These are phyloP conservation scores for Sechiopsis laciniata DNA, from an alignment of 306 rosid genomes.

Conservation along the genomic window DNA sequence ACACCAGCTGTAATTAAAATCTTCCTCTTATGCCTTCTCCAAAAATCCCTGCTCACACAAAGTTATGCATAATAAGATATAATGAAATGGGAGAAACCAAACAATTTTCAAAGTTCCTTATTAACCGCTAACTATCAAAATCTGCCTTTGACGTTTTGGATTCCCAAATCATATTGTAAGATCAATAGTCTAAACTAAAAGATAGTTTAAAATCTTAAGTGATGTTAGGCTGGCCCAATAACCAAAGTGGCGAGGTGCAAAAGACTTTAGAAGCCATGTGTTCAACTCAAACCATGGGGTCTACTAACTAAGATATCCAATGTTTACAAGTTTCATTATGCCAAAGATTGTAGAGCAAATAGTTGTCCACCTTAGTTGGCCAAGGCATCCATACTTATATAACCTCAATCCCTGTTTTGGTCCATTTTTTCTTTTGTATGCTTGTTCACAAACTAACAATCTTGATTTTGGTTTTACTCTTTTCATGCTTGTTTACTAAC, in stretches of 20 bases:
- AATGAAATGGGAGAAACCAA: slow-evolving; percentile 2
- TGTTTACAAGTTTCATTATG: neutral
- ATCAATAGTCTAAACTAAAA: neutral
- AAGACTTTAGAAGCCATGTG: neutral
- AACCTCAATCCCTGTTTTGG: neutral
- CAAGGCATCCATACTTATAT: neutral
- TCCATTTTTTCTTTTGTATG: too few relatives aligned
- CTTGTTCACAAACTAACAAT: neutral
- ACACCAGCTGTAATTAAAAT: slow-evolving; percentile 51
- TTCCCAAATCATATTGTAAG: slow-evolving; percentile 1
- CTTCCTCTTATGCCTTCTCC: slow-evolving; percentile 94
- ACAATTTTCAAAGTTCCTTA: neutral
- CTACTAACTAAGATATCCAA: neutral
- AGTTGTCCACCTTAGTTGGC: neutral
- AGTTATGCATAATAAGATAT: slow-evolving; percentile 16
- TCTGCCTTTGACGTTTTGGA: neutral
- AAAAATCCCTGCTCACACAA: slow-evolving; percentile 46
- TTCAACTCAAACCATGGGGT: neutral
- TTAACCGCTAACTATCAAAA: neutral
- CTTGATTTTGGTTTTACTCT: neutral
- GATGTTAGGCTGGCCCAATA: neutral
- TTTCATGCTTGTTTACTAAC: neutral
- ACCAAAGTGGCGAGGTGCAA: neutral
- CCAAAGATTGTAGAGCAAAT: neutral
- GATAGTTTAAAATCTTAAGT: neutral